A percentile compares a stretch with the other conserved stretches of the same genome.
phyloP scores from a whole-genome alignment of 371 early-diverging fungal genomes.

The Mortierella sp. region DNA sequence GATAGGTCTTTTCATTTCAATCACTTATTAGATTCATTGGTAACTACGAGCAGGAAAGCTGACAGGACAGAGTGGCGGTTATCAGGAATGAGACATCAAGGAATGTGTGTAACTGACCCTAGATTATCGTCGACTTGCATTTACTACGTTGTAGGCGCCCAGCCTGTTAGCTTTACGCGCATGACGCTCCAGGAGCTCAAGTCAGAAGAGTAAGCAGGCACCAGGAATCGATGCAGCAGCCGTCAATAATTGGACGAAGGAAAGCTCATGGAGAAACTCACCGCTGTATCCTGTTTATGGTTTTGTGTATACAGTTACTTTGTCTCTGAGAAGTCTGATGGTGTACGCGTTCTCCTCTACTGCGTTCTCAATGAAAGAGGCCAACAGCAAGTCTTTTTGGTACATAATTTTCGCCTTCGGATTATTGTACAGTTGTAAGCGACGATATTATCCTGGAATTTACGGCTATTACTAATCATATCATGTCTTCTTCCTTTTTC shows the following conservation, averaged over 20 bases:
- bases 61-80: not conserved
- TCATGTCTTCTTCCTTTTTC: not conserved
- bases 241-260: not conserved
- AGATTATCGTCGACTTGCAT: not conserved
- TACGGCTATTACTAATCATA: not conserved
- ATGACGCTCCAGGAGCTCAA: constrained; percentile 79
- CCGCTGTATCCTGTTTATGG: not conserved
- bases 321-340: constrained; percentile 99
- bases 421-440: not conserved
- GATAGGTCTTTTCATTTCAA: constrained; percentile 8
- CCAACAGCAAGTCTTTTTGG: constrained; percentile 75
- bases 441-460: not conserved
- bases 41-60: not conserved
- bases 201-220: constrained; percentile 75
- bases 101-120: constrained; percentile 13
- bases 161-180: constrained; percentile 92
- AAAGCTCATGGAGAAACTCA: not conserved
- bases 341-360: constrained; percentile 89
- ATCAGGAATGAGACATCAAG: not conserved
- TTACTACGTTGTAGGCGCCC: constrained; percentile 77
- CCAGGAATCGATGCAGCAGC: not conserved
- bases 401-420: constrained; percentile 40
- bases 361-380: constrained; percentile 62
- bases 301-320: constrained; percentile 74
- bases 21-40: constrained; percentile 42